Base-by-base conservation (phyloP, 805 yeast genomes). In the Nakazawaea wyomingensis region DNA sequence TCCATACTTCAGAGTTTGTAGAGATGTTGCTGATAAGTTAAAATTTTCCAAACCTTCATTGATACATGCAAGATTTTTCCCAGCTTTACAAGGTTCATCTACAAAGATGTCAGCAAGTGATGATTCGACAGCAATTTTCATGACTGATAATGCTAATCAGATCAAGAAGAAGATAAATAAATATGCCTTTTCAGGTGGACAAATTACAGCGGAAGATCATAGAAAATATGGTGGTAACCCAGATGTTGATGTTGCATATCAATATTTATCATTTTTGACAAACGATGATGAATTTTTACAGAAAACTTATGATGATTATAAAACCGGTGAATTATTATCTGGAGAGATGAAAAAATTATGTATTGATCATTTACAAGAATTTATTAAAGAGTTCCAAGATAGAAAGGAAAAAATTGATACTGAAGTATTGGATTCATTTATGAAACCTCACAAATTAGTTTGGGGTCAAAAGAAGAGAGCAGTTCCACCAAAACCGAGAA, bases 71-170 rank as follows among this genome's bases (percentile, higher is more conserved):
- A 84, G 86, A 64, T 93, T 93, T 66, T 93, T 93, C 85, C 99
- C 99, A 35, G 98, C 99, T 42, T 69, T 91, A 54, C 98, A 93
- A 71, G 99, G 99, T 43, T 82, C 98, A 4, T 76, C 89, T 13
- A 85, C 97, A 31, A 93, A 93, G 69, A 93, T 93, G 99, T 84
- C 95, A 48, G 98, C 99, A 4, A 82, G 93, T 10, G 93, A 85
- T 62, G 88, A 85, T 49, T 82, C 86, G 44, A 77, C 91, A 31
- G 93, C 99, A 5, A 89, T 93, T 52, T 93, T 83, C 69, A 84
- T 93, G 93, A 90, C 89, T 45, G 99, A 93, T 63, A 86, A 96
- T 2, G 78, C 95, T 39, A 87, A 86, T 60, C 89, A 86, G 68
- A 85, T 93, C 50, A 84, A 85, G 61, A 93, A 88, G 74, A 93